These are phyloP conservation scores for Hevea brasiliensis DNA, from an alignment of 345 rosid genomes.

Conservation along the genomic window DNA sequence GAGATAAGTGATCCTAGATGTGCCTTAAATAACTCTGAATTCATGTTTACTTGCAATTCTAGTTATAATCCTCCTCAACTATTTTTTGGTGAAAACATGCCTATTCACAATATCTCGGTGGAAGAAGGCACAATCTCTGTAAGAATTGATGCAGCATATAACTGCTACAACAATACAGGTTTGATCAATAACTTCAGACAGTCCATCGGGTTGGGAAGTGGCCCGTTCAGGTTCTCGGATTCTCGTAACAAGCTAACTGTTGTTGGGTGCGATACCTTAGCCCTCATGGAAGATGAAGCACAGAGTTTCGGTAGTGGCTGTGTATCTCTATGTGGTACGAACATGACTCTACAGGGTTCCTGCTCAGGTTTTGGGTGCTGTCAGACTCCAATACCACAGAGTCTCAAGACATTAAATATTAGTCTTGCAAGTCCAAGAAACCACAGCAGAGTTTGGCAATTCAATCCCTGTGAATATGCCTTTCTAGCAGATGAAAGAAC, in stretches of 20 bases:
- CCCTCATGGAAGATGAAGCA: neutral
- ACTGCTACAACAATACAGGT: constrained; percentile 15
- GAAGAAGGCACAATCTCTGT: constrained; percentile 10
- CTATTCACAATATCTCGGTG: neutral
- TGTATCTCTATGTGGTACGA: neutral
- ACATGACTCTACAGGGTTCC: neutral
- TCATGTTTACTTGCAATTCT: too few species aligned
- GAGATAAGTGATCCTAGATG: neutral
- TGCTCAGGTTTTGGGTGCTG: constrained; percentile 38
- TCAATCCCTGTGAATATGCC: constrained; percentile 17
- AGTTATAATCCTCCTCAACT: neutral
- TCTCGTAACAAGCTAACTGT: too few species aligned
- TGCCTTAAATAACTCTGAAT: neutral
- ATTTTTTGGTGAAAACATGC: neutral
- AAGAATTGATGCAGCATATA: neutral
- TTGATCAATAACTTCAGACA: rapidly evolving
- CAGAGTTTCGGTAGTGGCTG: constrained; percentile 11
- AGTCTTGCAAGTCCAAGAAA: neutral
- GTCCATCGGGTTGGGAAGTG: rapidly evolving
- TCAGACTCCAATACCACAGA: constrained; percentile 19
- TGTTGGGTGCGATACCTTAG: too few species aligned
- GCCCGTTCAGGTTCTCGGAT: constrained; percentile 20
- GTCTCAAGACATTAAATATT: constrained; percentile 15
- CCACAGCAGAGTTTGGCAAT: constrained; percentile 2
- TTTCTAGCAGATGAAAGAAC: constrained; percentile 17